Conservation (phyloP, 805 yeast genomes). For the Candida xiaguanensis region DNA sequence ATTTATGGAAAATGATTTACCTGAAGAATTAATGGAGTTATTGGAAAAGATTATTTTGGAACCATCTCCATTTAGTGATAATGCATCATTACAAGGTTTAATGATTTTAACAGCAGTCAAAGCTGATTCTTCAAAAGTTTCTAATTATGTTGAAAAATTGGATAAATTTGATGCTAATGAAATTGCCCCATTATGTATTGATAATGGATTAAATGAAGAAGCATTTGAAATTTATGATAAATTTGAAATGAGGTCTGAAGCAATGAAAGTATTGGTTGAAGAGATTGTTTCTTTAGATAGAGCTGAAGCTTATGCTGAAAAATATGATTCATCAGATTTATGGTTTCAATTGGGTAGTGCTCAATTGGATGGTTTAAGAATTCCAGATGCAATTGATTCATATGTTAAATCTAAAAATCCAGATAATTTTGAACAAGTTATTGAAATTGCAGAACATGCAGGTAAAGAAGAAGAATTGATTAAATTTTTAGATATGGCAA, state of each 20-base stretch:
- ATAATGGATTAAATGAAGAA: conserved; percentile 85
- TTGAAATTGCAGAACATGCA: conserved; percentile 90
- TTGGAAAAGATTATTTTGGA: conserved; percentile 94
- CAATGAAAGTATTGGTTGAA: conserved; percentile 87
- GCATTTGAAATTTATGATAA: conserved; percentile 91
- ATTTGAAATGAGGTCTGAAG: conserved; percentile 71
- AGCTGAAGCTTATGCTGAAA: conserved; percentile 90
- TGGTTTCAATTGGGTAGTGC: conserved; percentile 97
- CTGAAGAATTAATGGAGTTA: conserved; percentile 88
- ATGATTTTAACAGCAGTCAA: conserved; percentile 91
- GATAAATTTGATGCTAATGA: conserved; percentile 91
- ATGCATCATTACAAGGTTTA: conserved; percentile 91
- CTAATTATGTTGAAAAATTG: conserved; percentile 78
- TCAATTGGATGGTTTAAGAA: conserved; percentile 88
- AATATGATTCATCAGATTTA: conserved; percentile 75
- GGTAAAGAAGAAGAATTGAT: conserved; percentile 94
- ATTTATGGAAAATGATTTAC: conserved; percentile 92
- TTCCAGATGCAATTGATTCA: conserved; percentile 87
- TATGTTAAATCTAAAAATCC: conserved; percentile 92
- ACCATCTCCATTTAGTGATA: conserved; percentile 95
- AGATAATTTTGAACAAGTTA: conserved; percentile 82
- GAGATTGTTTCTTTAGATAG: conserved; percentile 92
- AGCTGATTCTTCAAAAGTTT: conserved; percentile 85
- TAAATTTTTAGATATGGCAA: conserved; percentile 85
- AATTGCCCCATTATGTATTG: conserved; percentile 88